Base-by-base conservation (phyloP, 2,329 filamentous ascomycete genomes). In the Pestalotiopsis sp. region DNA sequence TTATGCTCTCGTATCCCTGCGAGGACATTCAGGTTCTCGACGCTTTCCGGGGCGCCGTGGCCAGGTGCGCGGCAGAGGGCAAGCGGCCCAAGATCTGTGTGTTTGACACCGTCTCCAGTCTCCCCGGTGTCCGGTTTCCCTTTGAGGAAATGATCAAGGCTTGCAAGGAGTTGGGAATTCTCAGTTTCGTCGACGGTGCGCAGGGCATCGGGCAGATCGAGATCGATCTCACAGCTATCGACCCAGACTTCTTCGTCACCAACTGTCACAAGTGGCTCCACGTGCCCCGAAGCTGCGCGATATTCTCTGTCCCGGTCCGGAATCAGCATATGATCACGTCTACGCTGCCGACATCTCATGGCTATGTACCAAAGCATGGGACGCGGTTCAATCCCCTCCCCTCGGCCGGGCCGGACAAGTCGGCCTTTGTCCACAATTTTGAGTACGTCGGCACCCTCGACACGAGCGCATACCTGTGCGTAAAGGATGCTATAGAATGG, bases 221-320 rank as follows among this genome's bases (percentile, higher is more conserved):
- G 1, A 79, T 98, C 7, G 88, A 97, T 78, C 81, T 98, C 14
- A 72, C 77, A 0, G 78, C 81, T 4, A 81, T 94, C 2, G 88
- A 94, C 71, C 91, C 94, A 0, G 95, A 98, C 79, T 98, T 97
- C 81, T 93, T 97, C 76, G 87, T 95, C 14, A 91, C 87, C 67
- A 98, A 98, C 78, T 93, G 90, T 74, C 93, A 97, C 83, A 97
- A 97, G 83, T 98, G 95, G 95, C 89, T 98, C 7, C 91, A 89
- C 76, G 88, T 89, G 0, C 95, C 95, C 0, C 90, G 95, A 39
- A 92, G 91, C 17, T 94, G 92, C 77, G 94, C 94, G 2, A 83
- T 96, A 4, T 88, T 98, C 72, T 92, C 97, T 79, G 92, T 96
- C 1, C 92, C 94, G 0, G 69, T 84, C 20, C 86, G 91, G 25